These are phyloP conservation scores for Pichia cactophila DNA, from an alignment of 1,139 yeast genomes.

Conservation along the genomic window DNA sequence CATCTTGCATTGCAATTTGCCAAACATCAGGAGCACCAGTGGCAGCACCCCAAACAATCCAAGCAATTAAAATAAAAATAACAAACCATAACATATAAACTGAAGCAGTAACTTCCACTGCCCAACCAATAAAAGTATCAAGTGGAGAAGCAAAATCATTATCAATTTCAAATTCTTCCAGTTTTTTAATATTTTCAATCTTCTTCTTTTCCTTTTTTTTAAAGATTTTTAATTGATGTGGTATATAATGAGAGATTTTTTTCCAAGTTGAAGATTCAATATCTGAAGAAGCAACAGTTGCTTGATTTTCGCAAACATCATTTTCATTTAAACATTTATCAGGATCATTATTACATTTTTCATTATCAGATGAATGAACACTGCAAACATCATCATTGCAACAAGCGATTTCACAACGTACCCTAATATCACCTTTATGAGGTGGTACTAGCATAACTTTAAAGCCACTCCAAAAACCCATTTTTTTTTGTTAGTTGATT, in stretches of 20 bases:
- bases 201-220: neutral
- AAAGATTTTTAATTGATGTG: neutral
- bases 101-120: constrained; percentile 26
- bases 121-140: constrained; percentile 12
- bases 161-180: constrained; percentile 8
- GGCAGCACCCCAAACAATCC: constrained; percentile 29
- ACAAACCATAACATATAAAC: constrained; percentile 23
- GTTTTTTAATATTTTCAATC: neutral
- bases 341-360: neutral
- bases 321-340: neutral
- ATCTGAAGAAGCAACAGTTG: neutral
- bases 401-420: constrained; percentile 2
- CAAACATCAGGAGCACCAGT: constrained; percentile 29
- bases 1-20: constrained; percentile 38
- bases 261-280: neutral
- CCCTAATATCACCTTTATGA: constrained; percentile 6
- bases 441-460: constrained; percentile 4
- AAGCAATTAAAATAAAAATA: constrained; percentile 26
- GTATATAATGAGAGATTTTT: neutral
- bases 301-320: neutral
- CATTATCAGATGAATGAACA: neutral
- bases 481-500: too few relatives aligned
- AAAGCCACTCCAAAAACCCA: neutral
- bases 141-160: constrained; percentile 13
- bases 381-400: neutral